phyloP scores from a whole-genome alignment of 371 early-diverging fungal species.

The Circinella minor region DNA sequence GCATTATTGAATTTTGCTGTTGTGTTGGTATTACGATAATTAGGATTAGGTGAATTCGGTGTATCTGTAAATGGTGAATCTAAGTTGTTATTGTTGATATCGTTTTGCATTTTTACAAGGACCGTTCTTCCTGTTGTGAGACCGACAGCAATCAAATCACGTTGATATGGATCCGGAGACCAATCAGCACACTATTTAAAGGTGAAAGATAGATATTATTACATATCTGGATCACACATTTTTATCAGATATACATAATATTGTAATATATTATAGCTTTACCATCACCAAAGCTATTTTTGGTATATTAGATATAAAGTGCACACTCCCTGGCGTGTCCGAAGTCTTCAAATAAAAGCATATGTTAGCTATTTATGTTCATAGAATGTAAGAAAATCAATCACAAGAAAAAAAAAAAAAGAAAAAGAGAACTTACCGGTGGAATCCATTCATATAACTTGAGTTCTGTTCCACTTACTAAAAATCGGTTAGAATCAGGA shows the following conservation, averaged over 20 bases:
- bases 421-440: conserved; percentile 40
- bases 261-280: not conserved
- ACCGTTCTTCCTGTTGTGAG: conserved; percentile 70
- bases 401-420: conserved; percentile 1
- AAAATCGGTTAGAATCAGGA: conserved; percentile 59
- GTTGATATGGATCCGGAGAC: conserved; percentile 70
- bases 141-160: conserved; percentile 75
- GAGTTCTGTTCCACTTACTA: conserved; percentile 70
- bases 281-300: conserved; percentile 71
- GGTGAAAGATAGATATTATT: not conserved
- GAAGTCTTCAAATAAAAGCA: conserved; percentile 33
- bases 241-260: too few relatives aligned
- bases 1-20: conserved; percentile 10
- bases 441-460: conserved; percentile 72
- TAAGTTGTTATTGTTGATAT: conserved; percentile 33
- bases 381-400: too few relatives aligned
- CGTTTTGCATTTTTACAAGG: conserved; percentile 62
- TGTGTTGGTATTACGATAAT: not conserved
- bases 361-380: too few relatives aligned
- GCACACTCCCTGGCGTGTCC: conserved; percentile 52
- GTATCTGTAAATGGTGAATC: conserved; percentile 28
- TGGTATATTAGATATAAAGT: conserved; percentile 63
- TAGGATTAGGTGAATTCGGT: conserved; percentile 15
- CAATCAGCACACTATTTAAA: conserved; percentile 71
- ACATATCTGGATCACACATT: not conserved